Base-by-base conservation (phyloP, 768 basidiomycete species). In the Termitomyces sp. region DNA sequence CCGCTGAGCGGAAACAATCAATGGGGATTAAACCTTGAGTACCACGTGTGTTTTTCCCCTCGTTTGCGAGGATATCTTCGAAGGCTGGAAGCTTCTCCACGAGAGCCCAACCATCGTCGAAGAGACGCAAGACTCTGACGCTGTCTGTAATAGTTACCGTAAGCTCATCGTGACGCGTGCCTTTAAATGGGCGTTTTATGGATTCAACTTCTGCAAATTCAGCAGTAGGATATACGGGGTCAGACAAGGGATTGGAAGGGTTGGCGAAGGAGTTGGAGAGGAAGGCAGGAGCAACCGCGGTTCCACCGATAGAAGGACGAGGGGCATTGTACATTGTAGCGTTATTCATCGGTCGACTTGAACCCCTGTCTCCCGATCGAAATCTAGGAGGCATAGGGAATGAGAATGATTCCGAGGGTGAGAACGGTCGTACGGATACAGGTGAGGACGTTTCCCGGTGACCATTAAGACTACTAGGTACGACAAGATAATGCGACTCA, bases 51-150 rank as follows among this genome's bases (percentile, higher is more conserved):
- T 38, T 54, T 35, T 58, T 62, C 56, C 61, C 64, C 31, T 69
- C 62, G 55, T 73, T 64, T 50, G 66, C 68, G 40, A 68, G 68
- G 5, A 52, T 62, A n/a, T 61, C 58, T 3, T 63, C 65, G 1
- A 48, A 40, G 5, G 45, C 15, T 2, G 57, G 58, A 10, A 78
- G 52, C 57, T 75, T 80, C 70, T 86, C 79, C 38, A 86, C 80
- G 59, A 80, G 68, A 6, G 80, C 81, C 88, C 88, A 90, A 0
- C 87, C 88, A 61, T 89, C 88, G 56, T 86, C 82, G 64, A 83
- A 90, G 26, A 79, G 62, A 49, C 73, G 69, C 10, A 85, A 5
- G 31, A 89, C 68, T 62, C 69, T 78, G 12, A 89, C 80, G 5
- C 63, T 61, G 49, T 89, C 86, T 0, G 78, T 80, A 0, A 72